These are phyloP conservation scores for Pseudogymnoascus sp. DNA, from an alignment of 2,329 filamentous ascomycete genomes.

Conservation along the genomic window DNA sequence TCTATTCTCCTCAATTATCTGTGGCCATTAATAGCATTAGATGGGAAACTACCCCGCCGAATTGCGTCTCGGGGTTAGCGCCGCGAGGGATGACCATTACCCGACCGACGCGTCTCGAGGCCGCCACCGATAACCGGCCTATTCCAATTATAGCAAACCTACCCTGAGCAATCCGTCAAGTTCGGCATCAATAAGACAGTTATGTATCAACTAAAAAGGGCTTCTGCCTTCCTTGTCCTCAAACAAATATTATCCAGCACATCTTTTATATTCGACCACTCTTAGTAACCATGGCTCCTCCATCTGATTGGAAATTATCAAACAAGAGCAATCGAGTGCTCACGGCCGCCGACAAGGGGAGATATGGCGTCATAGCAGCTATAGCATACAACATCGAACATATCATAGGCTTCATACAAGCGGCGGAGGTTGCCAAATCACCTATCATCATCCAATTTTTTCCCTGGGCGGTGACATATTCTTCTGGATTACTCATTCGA, in stretches of 20 bases:
- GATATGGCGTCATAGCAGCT: slow-evolving; percentile 46
- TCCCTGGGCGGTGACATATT: slow-evolving; percentile 60
- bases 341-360: slow-evolving; percentile 42
- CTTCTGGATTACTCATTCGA: slow-evolving; percentile 43
- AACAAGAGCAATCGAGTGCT: slow-evolving; percentile 38
- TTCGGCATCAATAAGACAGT: neutral
- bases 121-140: neutral
- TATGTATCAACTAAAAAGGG: neutral
- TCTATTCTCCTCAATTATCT: neutral
- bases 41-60: neutral
- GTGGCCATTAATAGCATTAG: neutral
- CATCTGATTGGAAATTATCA: slow-evolving; percentile 1
- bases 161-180: neutral
- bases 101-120: neutral
- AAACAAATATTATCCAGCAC: neutral
- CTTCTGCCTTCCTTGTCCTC: neutral
- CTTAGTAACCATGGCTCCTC: neutral
- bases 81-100: neutral
- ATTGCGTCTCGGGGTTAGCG: neutral
- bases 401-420: slow-evolving; percentile 58
- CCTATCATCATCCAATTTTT: slow-evolving; percentile 63
- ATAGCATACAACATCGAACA: slow-evolving; percentile 61
- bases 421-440: slow-evolving; percentile 56
- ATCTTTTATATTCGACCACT: neutral
- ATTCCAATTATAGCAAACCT: neutral